Evolutionary conservation across 306 rosid species (phyloP).

Genomic region (Rubus parviflorus): DNA sequence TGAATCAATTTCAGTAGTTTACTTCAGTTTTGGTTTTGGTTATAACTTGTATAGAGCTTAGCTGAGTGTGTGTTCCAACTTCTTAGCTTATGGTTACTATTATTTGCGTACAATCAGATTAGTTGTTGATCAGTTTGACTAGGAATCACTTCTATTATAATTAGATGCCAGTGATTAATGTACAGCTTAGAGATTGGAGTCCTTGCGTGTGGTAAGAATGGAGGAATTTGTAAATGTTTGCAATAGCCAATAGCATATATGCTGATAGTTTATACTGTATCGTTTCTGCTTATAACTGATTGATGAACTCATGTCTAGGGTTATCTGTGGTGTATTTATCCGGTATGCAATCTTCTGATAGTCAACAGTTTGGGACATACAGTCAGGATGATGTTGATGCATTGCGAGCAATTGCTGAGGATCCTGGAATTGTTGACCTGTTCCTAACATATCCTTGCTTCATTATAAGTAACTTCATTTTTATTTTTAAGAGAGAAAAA

Average conservation of each 20-base stretch:
- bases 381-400: constrained; percentile 85
- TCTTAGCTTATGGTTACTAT: not conserved
- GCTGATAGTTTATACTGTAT: not conserved
- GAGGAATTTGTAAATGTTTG: not conserved
- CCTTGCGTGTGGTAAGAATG: not conserved
- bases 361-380: constrained; percentile 76
- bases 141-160: not conserved
- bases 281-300: constrained; percentile 17
- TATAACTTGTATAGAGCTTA: not conserved
- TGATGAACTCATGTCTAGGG: constrained; percentile 38
- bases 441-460: constrained; percentile 88
- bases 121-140: not conserved
- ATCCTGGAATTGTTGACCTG: constrained; percentile 72
- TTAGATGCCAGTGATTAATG: not conserved
- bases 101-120: not conserved
- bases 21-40: not conserved
- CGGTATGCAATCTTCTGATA: constrained; percentile 53
- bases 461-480: not conserved
- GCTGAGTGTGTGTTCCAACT: not conserved
- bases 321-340: constrained; percentile 79
- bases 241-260: not conserved
- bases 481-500: not conserved
- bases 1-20: not conserved
- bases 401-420: constrained; percentile 90
- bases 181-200: not conserved